Base-by-base conservation (phyloP, 257 asterid genomes). In the Penstemon barbatus region DNA sequence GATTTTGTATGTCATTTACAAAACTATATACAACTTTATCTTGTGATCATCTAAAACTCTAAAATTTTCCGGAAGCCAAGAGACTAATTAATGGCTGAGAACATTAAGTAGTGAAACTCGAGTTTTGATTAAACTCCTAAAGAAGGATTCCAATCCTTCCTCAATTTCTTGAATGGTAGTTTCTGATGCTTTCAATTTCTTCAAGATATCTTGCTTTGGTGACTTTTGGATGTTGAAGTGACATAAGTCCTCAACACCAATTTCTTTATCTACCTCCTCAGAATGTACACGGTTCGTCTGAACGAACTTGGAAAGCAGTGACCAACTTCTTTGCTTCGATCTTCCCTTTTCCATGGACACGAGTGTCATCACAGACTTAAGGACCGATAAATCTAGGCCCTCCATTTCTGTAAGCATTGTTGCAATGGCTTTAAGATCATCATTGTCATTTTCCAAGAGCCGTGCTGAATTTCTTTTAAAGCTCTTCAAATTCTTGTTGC, bases 71-170 rank as follows among this genome's bases (percentile, higher is more conserved):
- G 10, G 12, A 46, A 7, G 11, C 12, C 52, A 46, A 3, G 11
- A 7, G 65, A 25, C 61, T 79, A 73, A 44, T 70, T 79, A 73
- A 39, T 70, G 44, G 38, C 68, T 62, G 11, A 73, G 42, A 13
- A 45, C 52, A 58, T 77, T 74, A 50, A 74, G 82, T 25, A 74
- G 73, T 50, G 78, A 74, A 55, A 59, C 85, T 68, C 80, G 74
- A 10, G 71, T 71, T 68, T 68, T 77, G 36, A 77, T 11, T 38
- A 71, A 61, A 58, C 57, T 46, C 66, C 78, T 77, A 25, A 74
- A 74, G 13, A 53, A 41, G 38, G 68, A 15, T 64, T 50, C 74
- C 46, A 77, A 55, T 44, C 57, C 66, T n/a, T 64, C 74, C 38
- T 58, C 78, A n/a, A 74, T 39, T 46, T 77, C 75, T 43, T 78